Evolutionary conservation across 768 basidiomycete species (phyloP), one percentile per base, ranked within the genome.

Genomic region (Phallus indusiatus): DNA sequence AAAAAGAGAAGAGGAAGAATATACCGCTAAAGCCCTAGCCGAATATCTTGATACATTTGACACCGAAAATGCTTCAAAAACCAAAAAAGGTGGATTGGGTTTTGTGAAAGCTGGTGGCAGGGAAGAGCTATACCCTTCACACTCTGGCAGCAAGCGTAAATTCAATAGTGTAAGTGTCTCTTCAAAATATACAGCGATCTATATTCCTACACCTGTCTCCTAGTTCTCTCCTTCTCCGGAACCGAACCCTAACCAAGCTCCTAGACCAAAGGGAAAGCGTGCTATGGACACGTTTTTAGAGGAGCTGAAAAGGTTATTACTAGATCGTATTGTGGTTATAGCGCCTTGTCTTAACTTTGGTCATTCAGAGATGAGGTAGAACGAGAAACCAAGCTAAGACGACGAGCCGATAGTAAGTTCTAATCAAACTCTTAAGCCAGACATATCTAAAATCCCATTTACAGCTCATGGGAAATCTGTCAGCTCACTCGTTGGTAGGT

Each of bases 231-330:
- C 81, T n/a, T 85, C 89, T 21, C 82, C 85, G 3, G 75, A 81
- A 0, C 65, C 75, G 14, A 14, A 12, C 14, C 60, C 69, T 21
- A 68, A 66, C 8, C 53, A 22, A 17, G n/a, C 24, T 22, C 80
- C 84, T 0, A 92, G 85, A 68, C 85, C 90, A 0, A 96, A 92
- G 69, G 96, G 96, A 2, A 96, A 92, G 69, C 83, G 95, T 54
- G 92, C 90, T 1, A 98, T 98, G 92, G 94, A 97, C 71, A 73
- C 86, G 1, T 99, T 98, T 69, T 75, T 99, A 54, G 94, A 96
- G 66, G 94, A 99, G 74, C 91, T 99, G 60, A 98, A 98, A 74
- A 82, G 82, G 95, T 88, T 36, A 12, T 9, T 54, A 12, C 8
- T 54, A 18, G 8, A 20, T 51, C n/a, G 6, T 8, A 55, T 21